These are phyloP conservation scores for Candida chilensis DNA, from an alignment of 805 yeast species.

Conservation along the genomic window DNA sequence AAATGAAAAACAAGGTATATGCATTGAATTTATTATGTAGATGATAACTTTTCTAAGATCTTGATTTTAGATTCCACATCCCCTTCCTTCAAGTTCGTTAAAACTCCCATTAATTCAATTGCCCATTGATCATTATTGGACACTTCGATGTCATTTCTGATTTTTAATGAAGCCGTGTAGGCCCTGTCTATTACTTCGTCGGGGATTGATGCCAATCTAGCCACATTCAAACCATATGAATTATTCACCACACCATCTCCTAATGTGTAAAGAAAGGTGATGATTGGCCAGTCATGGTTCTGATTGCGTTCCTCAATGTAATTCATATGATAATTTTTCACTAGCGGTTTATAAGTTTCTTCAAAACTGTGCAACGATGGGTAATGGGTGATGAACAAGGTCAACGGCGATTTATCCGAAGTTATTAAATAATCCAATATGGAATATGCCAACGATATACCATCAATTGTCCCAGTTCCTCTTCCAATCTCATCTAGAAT, in stretches of 20 bases:
- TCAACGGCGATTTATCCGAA: constrained; percentile 34
- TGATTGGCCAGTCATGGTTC: constrained; percentile 21
- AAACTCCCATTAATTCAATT: no score
- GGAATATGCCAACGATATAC: constrained; percentile 72
- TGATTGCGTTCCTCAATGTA: constrained; percentile 30
- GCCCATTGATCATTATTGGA: no score
- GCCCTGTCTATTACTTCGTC: constrained; percentile 36
- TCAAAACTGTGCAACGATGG: constrained; percentile 54
- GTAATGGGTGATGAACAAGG: constrained; percentile 80
- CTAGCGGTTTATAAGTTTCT: constrained; percentile 20
- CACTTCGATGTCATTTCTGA: constrained; percentile 9
- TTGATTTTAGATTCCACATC: no score
- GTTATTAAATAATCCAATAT: constrained; percentile 50
- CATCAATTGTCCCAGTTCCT: constrained; percentile 61
- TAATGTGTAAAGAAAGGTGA: constrained; percentile 26
- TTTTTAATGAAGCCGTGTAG: constrained; percentile 15
- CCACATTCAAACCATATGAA: constrained; percentile 83
- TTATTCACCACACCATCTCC: constrained; percentile 32
- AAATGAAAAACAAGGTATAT: constrained; percentile 10
- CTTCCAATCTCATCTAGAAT: constrained; percentile 72
- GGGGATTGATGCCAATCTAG: constrained; percentile 62
- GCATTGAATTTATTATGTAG: no score
- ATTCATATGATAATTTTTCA: constrained; percentile 68
- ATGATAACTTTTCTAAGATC: background rate
- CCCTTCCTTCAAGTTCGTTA: no score